Conservation (phyloP, 805 yeast genomes). For the Nakazawaea ambrosiae region DNA sequence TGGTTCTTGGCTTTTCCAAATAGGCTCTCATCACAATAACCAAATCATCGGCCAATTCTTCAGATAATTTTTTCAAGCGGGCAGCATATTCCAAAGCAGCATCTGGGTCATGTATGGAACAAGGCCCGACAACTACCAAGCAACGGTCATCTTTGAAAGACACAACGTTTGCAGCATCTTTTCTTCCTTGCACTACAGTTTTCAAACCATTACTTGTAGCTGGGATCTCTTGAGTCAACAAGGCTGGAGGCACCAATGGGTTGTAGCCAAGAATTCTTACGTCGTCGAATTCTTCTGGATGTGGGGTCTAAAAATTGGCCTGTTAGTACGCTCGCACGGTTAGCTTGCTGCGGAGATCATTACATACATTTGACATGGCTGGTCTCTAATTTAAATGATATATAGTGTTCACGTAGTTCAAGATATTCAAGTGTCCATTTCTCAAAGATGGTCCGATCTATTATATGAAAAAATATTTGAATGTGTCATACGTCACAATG, state of each 20-base stretch:
- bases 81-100: constrained; percentile 86
- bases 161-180: constrained; percentile 68
- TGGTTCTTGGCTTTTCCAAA: constrained; percentile 96
- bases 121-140: constrained; percentile 89
- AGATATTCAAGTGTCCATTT: too few species aligned
- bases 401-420: too few species aligned
- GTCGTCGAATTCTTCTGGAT: constrained; percentile 65
- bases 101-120: constrained; percentile 88
- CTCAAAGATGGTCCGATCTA: too few species aligned
- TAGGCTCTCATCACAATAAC: constrained; percentile 94
- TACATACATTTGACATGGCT: constrained; percentile 5
- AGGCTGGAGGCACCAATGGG: constrained; percentile 89
- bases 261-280: constrained; percentile 85
- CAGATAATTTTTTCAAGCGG: constrained; percentile 58
- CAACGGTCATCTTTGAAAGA: constrained; percentile 75
- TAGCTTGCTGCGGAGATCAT: too few species aligned
- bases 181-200: constrained; percentile 72
- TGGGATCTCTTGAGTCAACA: constrained; percentile 80
- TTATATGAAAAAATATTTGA: too few species aligned
- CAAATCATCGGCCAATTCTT: constrained; percentile 68
- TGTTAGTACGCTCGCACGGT: background rate
- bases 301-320: constrained; percentile 42
- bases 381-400: background rate
- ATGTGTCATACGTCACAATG: too few species aligned
- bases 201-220: constrained; percentile 46